Evolutionary conservation across 176 grass and related monocot genomes (phyloP), one percentile per base, ranked within the genome.

Genomic region (Rhynchospora pubera): DNA sequence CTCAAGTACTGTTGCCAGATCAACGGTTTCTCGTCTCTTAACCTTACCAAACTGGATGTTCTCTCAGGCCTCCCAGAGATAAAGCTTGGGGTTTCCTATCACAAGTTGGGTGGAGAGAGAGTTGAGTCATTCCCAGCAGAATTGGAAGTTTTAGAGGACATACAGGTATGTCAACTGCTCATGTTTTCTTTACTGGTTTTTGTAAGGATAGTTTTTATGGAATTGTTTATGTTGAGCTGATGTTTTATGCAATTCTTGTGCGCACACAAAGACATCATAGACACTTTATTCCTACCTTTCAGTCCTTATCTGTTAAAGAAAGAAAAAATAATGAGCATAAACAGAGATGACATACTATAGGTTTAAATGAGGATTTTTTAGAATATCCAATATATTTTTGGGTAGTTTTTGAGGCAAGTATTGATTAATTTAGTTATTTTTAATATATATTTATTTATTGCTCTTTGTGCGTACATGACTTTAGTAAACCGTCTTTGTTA

Each of bases 11-110:
- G 73, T 74, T 98, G 92, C 66, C 92, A 91, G 57, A 94, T 98
- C 48, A 98, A 94, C 70, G 92, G 95, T 13, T 98, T 98, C 48
- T 92, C 95, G 1, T 91, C 95, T 66, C 77, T 98, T 22, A 98
- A 98, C 87, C 88, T 98, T 14, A 93, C 92, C 8, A 98, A 98
- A 72, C 89, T 98, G 0, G 95, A 98, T 71, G 95, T 98, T 42
- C 71, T 98, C 26, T 91, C 92, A 4, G 90, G 87, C 28, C 74
- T 98, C 47, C 83, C 91, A 57, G 92, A 98, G 83, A 71, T 98
- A 56, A 93, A 93, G 83, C 62, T 98, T 13, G 92, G 92, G 71
- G 83, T 57, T 80, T 88, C 90, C 30, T 90, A 77, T 89, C 89
- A 19, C 65, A 70, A 79, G 78, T 65, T 5, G 70, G 83, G 83